Base-by-base conservation (phyloP, 2,329 filamentous ascomycete genomes). In the Fusarium incarnatum region DNA sequence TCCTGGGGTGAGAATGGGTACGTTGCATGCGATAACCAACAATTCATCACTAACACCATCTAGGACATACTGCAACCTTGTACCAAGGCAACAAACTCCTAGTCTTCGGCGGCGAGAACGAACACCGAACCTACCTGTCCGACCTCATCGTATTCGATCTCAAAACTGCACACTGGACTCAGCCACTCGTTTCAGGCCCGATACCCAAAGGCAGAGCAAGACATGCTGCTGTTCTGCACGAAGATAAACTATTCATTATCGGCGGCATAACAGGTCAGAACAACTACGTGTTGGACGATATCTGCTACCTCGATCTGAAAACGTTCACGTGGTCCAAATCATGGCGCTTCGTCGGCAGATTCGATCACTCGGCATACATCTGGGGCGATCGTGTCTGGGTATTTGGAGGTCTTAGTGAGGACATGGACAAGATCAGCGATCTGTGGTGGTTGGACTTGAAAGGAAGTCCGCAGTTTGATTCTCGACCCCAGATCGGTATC, bases 401-500 rank as follows among this genome's bases (percentile, higher is more conserved):
- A 9, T 98, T 97, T 79, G 96, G 96, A 41, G 96, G 96, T 4
- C 86, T 99, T 52, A 96, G 94, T 68, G 93, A 96, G 73, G 94
- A 98, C 72, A 97, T 98, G 94, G 94, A 98, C 82, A 95, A 97
- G 75, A 94, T 92, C 67, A 95, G 94, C 64, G 96, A 99, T 79
- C 87, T 99, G 45, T 98, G 94, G 92, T 99, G 96, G 94, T 85
- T 99, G 45, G 96, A 99, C 81, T 87, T 99, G 52, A 95, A 97
- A 78, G 94, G 94, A 34, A 94, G 89, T 64, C 94, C 94, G 3
- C 93, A 94, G 48, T 94, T 97, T 73, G 91, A 94, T 74, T 89
- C 90, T 37, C 84, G 88, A 28, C 90, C 92, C 56, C 88, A 82
- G 30, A 80, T 87, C 12, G 86, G 86, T 54, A 78, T 81, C 22